Percentiles rank a stretch among this genome's conserved stretches.
Conservation (phyloP, 2,329 filamentous ascomycete species). For the Mycogone perniciosa region DNA sequence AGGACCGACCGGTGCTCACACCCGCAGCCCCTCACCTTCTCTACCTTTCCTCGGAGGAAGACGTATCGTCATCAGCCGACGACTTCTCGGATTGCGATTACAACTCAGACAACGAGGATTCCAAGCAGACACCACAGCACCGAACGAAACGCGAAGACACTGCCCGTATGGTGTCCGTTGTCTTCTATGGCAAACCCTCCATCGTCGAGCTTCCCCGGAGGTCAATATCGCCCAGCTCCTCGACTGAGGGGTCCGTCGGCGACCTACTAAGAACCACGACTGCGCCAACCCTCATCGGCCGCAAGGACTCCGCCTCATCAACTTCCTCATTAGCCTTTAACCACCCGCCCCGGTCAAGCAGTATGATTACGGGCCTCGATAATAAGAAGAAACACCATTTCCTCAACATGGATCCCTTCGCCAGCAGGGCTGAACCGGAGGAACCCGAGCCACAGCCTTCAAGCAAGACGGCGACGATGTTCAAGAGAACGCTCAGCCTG, state of each 20-base stretch:
- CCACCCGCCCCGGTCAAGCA: slow-evolving; percentile 39
- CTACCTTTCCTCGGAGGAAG: slow-evolving; percentile 61
- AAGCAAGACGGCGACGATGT: slow-evolving; percentile 39
- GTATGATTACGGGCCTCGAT: slow-evolving; percentile 32
- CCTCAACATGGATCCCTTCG: slow-evolving; percentile 49
- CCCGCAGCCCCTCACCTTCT: slow-evolving; percentile 48
- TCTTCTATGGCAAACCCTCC: slow-evolving; percentile 54
- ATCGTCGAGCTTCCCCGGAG: slow-evolving; percentile 46
- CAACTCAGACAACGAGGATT: slow-evolving; percentile 38
- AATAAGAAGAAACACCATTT: slow-evolving; percentile 40
- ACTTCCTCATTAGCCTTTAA: slow-evolving; percentile 27
- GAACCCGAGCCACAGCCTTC: slow-evolving; percentile 29
- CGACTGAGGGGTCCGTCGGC: slow-evolving; percentile 22
- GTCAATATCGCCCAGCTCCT: slow-evolving; percentile 39
- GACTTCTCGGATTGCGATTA: slow-evolving; percentile 51
- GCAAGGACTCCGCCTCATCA: slow-evolving; percentile 28
- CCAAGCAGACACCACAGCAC: slow-evolving; percentile 20
- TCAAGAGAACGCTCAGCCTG: slow-evolving; percentile 49
- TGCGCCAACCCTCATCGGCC: slow-evolving; percentile 22
- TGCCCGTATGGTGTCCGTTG: slow-evolving; percentile 52
- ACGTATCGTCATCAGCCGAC: slow-evolving; percentile 56
- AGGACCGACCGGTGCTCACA: slow-evolving; percentile 27
- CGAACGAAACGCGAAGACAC: slow-evolving; percentile 47
- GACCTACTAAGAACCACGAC: slow-evolving; percentile 26
- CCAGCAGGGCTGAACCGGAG: slow-evolving; percentile 29